Percentiles rank a stretch among this genome's conserved stretches.
Evolutionary conservation across 2,329 filamentous ascomycete genomes (phyloP).

Genomic region (Huntiella moniliformis): DNA sequence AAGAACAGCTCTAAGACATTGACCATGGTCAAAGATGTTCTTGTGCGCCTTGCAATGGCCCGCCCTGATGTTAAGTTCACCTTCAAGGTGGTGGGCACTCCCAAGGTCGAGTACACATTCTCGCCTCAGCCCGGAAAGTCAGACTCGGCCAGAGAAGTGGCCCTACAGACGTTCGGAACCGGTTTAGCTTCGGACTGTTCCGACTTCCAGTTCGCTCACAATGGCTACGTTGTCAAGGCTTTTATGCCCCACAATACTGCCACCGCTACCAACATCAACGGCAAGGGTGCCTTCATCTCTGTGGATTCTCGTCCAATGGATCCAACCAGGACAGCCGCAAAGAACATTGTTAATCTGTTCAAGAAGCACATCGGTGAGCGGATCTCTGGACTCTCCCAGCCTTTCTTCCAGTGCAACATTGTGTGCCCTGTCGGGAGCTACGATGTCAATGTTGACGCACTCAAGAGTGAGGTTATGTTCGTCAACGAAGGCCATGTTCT

Average conservation of each 20-base stretch:
- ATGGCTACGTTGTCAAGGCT: slow-evolving; percentile 29
- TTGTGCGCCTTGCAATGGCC: slow-evolving; percentile 48
- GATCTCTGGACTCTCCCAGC: slow-evolving; percentile 22
- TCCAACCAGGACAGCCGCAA: slow-evolving; percentile 33
- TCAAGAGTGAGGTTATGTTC: slow-evolving; percentile 57
- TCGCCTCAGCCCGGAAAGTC: slow-evolving; percentile 28
- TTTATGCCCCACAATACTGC: slow-evolving; percentile 36
- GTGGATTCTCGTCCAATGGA: slow-evolving; percentile 50
- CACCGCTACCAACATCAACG: slow-evolving; percentile 23
- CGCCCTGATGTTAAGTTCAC: slow-evolving; percentile 42
- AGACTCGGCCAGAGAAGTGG: slow-evolving; percentile 31
- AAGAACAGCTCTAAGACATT: slow-evolving; percentile 40
- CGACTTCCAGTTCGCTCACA: slow-evolving; percentile 19
- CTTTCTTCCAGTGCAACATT: slow-evolving; percentile 46
- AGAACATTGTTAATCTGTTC: slow-evolving; percentile 37
- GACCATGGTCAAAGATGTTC: slow-evolving; percentile 35
- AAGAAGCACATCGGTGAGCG: slow-evolving; percentile 27
- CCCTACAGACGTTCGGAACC: slow-evolving; percentile 42
- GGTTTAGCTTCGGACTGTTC: slow-evolving; percentile 36
- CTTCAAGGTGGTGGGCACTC: slow-evolving; percentile 38
- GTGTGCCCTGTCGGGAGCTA: slow-evolving; percentile 43
- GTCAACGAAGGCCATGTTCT: slow-evolving; percentile 30
- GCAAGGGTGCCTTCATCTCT: slow-evolving; percentile 41
- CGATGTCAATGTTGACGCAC: slow-evolving; percentile 52
- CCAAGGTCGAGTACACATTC: slow-evolving; percentile 38